Evolutionary conservation across 148 eudicot species (phyloP), one percentile per base, ranked within the genome.

Genomic region (Diospyros lotus): DNA sequence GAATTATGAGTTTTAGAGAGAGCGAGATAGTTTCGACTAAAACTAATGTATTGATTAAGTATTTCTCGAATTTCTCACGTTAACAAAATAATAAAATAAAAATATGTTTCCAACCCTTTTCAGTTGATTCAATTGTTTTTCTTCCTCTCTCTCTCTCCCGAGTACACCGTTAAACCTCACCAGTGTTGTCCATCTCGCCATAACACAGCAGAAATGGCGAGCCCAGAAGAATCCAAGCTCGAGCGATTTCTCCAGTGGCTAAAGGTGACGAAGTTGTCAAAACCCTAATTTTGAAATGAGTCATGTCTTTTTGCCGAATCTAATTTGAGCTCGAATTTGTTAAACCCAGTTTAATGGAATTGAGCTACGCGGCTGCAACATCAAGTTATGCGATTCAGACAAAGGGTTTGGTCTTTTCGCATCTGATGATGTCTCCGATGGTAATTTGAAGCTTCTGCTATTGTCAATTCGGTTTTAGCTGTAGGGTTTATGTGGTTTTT

Each of bases 351-450:
- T 90, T 13, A 95, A 95, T 75, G 87, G 89, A 76, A 94, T 87
- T 58, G 84, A 90, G 75, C 65, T 89, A 42, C 93, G 91, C 12
- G 96, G 96, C 63, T 92, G 96, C 84, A 55, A 83, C 39, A 87
- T 92, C 87, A 90, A 87, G 80, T 89, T 85, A 87, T 86, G 84
- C 58, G 87, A 88, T 84, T 83, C 90, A 3, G 84, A 18, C 64
- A 92, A 88, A 88, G 94, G 97, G 69, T 92, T 90, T 74, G 97
- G 97, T 53, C 68, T 95, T 46, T 95, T 89, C 64, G 80, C 87
- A 12, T 72, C 92, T 62, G 39, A 76, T 69, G 77, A 73, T 71
- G 82, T 55, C 41, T 73, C 92, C 66, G 89, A 92, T 85, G 97
- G 96, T 94, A 73, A 81, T 78, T 58, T 1, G 38, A 64, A 15